Base-by-base conservation (phyloP, 139 green algal genomes). In the Tetradesmus obliquus region DNA sequence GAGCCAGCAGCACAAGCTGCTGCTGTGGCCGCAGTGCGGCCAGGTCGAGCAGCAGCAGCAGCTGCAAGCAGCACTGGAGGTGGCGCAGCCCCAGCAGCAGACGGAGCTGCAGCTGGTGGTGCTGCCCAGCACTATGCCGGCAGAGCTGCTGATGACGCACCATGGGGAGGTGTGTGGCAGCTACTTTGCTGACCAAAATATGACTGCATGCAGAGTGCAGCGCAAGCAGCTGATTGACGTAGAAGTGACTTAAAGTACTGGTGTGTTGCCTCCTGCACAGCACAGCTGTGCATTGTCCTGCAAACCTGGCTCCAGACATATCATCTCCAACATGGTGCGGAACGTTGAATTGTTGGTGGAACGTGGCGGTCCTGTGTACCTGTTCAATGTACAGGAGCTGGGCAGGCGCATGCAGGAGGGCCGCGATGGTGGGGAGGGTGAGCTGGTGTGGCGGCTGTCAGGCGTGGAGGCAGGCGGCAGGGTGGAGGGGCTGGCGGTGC, bases 401-500 rank as follows among this genome's bases (percentile, higher is more conserved):
- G 55, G 24, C n/a, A 19, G 76, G 17, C 74, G 76, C 55, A 66
- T 86, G 55, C 55, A 79, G n/a, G n/a, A 60, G 9, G 76, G 76
- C n/a, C 45, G 20, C 3, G 71, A 81, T 69, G 86, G 71, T 6
- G 3, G 24, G 10, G 82, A 89, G 45, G 22, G 20, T 2, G 54
- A 79, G n/a, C 51, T 88, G 22, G 66, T 92, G 24, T 93, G 91
- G 90, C 24, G 93, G 87, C 76, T 96, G 72, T 72, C 80, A 0
- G 91, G 85, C 17, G 76, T 96, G 5, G 72, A 86, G 9, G 95
- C 95, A 12, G 95, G 95, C 80, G 83, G 24, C 69, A 8, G 74
- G 5, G 72, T 96, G n/a, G n/a, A 45, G 6, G 94, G 94, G 3
- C 93, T 97, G 89, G 87, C 84, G 1, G 62, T 97, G 55, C 32